These are phyloP conservation scores for Artemisia annua DNA, from an alignment of 129 eudicot species.

Conservation along the genomic window DNA sequence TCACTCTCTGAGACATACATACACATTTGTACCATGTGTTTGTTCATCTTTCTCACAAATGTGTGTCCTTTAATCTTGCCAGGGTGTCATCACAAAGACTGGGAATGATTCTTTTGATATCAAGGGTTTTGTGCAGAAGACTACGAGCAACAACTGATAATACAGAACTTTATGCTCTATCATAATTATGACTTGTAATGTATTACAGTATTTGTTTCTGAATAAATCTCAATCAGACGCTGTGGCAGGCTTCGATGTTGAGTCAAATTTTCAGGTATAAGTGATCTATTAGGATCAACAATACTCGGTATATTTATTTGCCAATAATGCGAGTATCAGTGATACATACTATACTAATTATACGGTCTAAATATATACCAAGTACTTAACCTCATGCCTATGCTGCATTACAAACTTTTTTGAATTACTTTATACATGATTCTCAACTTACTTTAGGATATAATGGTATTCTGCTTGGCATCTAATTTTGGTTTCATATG, in stretches of 20 bases:
- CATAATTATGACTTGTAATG: background rate
- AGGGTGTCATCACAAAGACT: conserved; percentile 76
- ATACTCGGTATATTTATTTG: too few relatives aligned
- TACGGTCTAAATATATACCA: too few relatives aligned
- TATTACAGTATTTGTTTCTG: background rate
- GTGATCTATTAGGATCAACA: too few relatives aligned
- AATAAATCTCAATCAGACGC: background rate
- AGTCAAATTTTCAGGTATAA: too few relatives aligned
- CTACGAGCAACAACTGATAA: conserved; percentile 20
- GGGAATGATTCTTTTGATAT: conserved; percentile 61
- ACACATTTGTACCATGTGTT: background rate
- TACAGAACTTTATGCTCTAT: background rate
- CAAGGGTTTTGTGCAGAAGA: conserved; percentile 41
- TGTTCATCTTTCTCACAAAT: background rate
- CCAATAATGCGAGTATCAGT: too few relatives aligned
- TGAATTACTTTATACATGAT: too few relatives aligned
- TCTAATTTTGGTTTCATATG: too few relatives aligned
- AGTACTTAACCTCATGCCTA: too few relatives aligned
- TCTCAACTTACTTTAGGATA: too few relatives aligned
- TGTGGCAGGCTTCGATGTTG: background rate
- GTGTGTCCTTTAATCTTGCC: conserved; percentile 9
- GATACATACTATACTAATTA: too few relatives aligned
- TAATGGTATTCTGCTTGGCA: too few relatives aligned
- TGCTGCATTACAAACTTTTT: too few relatives aligned
- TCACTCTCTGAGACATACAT: conserved; percentile 1